phyloP scores from a whole-genome alignment of 2,329 filamentous ascomycete genomes.

The Endocalyx cinctus region DNA sequence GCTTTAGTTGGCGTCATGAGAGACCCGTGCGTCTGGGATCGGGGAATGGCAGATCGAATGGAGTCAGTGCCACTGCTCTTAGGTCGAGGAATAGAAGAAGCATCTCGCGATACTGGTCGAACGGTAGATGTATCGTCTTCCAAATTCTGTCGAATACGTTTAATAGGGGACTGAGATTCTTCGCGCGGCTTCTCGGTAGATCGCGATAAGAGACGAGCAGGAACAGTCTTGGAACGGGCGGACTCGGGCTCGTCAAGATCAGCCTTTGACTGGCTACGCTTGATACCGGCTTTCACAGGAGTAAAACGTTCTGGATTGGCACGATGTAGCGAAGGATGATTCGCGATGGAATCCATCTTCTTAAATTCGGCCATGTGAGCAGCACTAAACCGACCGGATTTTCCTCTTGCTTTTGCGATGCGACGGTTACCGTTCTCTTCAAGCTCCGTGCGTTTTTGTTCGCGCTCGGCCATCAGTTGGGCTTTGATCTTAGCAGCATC shows the following conservation, averaged over 20 bases:
- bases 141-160: constrained; percentile 65
- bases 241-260: constrained; percentile 58
- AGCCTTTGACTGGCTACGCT: constrained; percentile 48
- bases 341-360: constrained; percentile 95
- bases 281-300: constrained; percentile 40
- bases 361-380: constrained; percentile 85
- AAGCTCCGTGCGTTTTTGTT: constrained; percentile 47
- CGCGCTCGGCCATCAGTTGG: constrained; percentile 58
- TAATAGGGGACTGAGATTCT: constrained; percentile 46
- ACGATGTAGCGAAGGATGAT: constrained; percentile 76
- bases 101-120: constrained; percentile 54
- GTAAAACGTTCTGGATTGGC: constrained; percentile 49
- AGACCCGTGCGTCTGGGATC: constrained; percentile 46
- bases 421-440: constrained; percentile 53
- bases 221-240: constrained; percentile 25
- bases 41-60: constrained; percentile 28
- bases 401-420: constrained; percentile 77
- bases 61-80: constrained; percentile 39
- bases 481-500: constrained; percentile 69
- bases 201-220: constrained; percentile 20
- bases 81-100: constrained; percentile 44
- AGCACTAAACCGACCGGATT: constrained; percentile 74
- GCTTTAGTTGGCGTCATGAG: constrained; percentile 77
- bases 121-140: constrained; percentile 65
- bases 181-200: constrained; percentile 17